Base-by-base conservation (phyloP, 1,284 basidiomycete species). In the Athelia sp. region DNA sequence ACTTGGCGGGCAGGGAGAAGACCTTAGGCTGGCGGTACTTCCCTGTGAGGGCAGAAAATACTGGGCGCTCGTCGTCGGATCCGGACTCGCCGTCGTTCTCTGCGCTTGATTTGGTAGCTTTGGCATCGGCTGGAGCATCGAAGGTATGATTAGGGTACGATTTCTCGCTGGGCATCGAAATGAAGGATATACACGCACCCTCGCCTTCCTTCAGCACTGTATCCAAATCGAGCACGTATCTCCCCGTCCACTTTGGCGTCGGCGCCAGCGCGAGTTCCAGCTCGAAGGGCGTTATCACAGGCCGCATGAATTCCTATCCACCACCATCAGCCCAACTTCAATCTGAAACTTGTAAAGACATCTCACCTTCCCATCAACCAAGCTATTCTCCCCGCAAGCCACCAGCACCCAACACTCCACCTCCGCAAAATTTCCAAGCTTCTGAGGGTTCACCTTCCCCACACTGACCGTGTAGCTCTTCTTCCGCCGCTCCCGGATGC, bases 381-480 rank as follows among this genome's bases (percentile, higher is more conserved):
- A 66, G 46, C 90, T 93, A 58, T 96, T 96, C 64, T 99, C 96
- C 0, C 88, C 87, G 67, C 96, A 99, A 1, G 95, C 95, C 1
- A 98, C 87, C 50, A 98, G 76, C 4, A 99, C 87, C 60, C 95
- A 99, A 60, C 93, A 95, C 62, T 98, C 96, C 46, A 99, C 87
- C 65, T 98, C 95, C 59, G 92, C 80, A 65, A 98, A 98, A 64
- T 99, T 99, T 11, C 88, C 96, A 29, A 99, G 75, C 62, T 99
- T 99, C 15, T 94, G 83, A 0, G 96, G 96, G 59, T 93, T 98
- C 50, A 98, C 78, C 67, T 98, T 94, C 26, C 97, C 97, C 0
- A 99, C 96, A 45, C 86, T 91, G 58, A 99, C 84, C 1, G 96
- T 98, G 66, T 99, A 99, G 54, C 82, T 85, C 64, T 97, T 98